Percentiles rank a stretch among this genome's conserved stretches.
Evolutionary conservation across 2,329 filamentous ascomycete genomes (phyloP).

Genomic region (Verticillium longisporum): DNA sequence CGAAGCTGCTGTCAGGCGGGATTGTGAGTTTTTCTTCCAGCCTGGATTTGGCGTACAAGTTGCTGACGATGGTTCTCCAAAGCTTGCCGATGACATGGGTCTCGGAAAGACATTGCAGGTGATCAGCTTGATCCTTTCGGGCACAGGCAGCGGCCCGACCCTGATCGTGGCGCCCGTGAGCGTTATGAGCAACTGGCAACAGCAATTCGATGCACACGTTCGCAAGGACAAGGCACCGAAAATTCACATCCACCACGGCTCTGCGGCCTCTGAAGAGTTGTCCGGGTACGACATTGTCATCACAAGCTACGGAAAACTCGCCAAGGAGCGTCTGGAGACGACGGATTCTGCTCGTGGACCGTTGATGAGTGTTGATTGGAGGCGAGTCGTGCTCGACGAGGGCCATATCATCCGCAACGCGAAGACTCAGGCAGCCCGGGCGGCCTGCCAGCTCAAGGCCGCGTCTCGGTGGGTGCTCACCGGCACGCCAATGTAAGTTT

Average conservation of each 20-base stretch:
- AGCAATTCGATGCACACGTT: conserved; percentile 70
- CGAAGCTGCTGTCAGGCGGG: conserved; percentile 67
- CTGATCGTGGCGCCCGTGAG: conserved; percentile 76
- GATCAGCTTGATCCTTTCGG: conserved; percentile 67
- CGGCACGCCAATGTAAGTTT: conserved; percentile 65
- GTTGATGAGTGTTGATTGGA: conserved; percentile 55
- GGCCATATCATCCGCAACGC: conserved; percentile 78
- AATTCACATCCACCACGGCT: conserved; percentile 63
- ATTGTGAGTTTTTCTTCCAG: conserved; percentile 44
- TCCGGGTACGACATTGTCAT: conserved; percentile 68
- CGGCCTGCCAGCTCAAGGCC: conserved; percentile 60
- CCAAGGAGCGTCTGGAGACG: conserved; percentile 46
- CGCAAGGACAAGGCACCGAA: conserved; percentile 54
- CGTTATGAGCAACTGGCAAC: conserved; percentile 87
- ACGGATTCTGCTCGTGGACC: conserved; percentile 24
- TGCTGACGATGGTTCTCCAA: not conserved
- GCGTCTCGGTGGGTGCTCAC: conserved; percentile 73
- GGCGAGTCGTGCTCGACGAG: conserved; percentile 75
- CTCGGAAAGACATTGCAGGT: conserved; percentile 83
- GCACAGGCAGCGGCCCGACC: conserved; percentile 51
- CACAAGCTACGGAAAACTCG: conserved; percentile 76
- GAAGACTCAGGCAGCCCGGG: conserved; percentile 62
- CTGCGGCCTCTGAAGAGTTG: conserved; percentile 38
- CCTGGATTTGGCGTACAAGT: not conserved
- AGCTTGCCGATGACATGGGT: conserved; percentile 78